Evolutionary conservation across 805 yeast genomes (phyloP).

Genomic region (Teunomyces gatunensis): DNA sequence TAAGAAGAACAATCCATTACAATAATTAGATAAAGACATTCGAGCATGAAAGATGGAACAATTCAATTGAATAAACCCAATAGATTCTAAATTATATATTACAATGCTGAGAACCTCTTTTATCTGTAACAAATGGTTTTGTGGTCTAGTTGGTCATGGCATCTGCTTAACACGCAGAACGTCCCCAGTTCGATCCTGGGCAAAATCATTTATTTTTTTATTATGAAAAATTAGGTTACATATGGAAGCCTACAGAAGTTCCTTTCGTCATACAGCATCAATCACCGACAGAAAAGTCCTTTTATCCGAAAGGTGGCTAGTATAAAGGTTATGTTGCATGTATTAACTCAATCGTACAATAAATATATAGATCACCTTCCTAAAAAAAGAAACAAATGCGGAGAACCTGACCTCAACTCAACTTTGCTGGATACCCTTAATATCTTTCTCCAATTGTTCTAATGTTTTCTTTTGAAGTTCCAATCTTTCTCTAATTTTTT

Average conservation of each 20-base stretch:
- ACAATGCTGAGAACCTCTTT: too few species aligned
- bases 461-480: constrained; percentile 66
- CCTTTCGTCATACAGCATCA: too few species aligned
- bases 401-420: not conserved
- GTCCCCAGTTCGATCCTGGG: constrained; percentile 99
- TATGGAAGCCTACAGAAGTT: too few species aligned
- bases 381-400: not conserved
- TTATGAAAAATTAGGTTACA: not conserved
- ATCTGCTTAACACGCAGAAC: constrained; percentile 99
- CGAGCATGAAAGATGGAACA: too few species aligned
- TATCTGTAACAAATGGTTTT: constrained; percentile 51
- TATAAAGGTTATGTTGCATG: not conserved
- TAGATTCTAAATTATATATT: too few species aligned
- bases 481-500: constrained; percentile 68
- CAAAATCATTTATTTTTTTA: constrained; percentile 68
- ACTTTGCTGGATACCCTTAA: constrained; percentile 25
- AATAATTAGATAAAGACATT: too few species aligned
- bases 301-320: not conserved
- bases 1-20: too few species aligned
- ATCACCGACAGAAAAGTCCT: too few species aligned
- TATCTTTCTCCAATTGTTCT: constrained; percentile 46
- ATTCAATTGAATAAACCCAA: too few species aligned
- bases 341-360: not conserved
- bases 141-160: constrained; percentile 99
- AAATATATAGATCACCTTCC: not conserved